Evolutionary conservation across 2,329 filamentous ascomycete genomes (phyloP).

Genomic region (Aspergillus pseudoterreus): DNA sequence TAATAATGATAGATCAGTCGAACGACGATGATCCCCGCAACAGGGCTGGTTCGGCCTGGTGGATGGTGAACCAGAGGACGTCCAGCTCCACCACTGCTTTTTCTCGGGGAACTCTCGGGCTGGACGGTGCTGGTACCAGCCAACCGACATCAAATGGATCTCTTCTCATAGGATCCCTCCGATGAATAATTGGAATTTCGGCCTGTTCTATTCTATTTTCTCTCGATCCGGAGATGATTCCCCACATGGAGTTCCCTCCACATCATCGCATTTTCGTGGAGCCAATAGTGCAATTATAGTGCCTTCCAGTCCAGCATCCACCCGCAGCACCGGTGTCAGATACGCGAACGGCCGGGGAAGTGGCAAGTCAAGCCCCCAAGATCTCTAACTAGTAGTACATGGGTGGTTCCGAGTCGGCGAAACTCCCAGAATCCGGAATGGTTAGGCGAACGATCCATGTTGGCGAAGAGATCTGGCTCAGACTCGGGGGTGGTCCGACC

Average conservation of each 20-base stretch:
- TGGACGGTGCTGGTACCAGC: not conserved
- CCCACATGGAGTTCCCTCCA: not conserved
- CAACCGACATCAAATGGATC: constrained; percentile 1
- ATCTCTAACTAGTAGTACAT: not conserved
- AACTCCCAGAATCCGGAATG: too few species aligned
- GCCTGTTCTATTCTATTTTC: not conserved
- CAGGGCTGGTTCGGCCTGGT: not conserved
- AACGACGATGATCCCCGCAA: not conserved
- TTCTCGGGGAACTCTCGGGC: constrained; percentile 10
- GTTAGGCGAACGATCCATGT: not conserved
- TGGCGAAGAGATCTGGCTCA: not conserved
- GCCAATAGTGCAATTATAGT: too few species aligned
- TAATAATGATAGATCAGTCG: not conserved
- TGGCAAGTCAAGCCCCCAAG: not conserved
- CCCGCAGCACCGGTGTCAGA: not conserved
- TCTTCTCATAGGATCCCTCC: not conserved
- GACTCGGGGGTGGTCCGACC: not conserved
- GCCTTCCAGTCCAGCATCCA: too few species aligned
- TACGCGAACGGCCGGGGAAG: constrained; percentile 9
- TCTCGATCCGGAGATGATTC: not conserved
- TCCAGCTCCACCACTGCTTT: constrained; percentile 3
- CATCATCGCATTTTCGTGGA: not conserved
- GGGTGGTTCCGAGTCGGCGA: not conserved
- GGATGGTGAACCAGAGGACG: not conserved
- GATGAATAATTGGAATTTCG: not conserved